These are phyloP conservation scores for Xerocomellus dryophilus DNA, from an alignment of 768 basidiomycete species.

Conservation along the genomic window DNA sequence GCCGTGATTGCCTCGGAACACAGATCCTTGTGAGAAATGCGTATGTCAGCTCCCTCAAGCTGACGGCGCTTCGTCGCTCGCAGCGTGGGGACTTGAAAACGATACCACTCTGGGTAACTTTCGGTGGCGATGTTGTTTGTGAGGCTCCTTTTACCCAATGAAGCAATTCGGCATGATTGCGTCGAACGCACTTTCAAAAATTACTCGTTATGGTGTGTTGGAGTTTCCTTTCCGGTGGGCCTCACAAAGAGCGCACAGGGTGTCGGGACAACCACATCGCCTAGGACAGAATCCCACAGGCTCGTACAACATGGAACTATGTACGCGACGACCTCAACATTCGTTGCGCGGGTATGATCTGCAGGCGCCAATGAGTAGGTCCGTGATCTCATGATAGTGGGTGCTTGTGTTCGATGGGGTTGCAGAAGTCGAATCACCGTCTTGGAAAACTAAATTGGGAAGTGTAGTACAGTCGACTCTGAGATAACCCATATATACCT, in stretches of 20 bases:
- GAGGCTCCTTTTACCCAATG: constrained; percentile 8
- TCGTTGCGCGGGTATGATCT: neutral
- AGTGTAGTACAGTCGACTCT: no score
- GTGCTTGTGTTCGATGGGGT: neutral
- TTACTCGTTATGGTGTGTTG: constrained; percentile 22
- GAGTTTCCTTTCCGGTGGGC: constrained; percentile 1
- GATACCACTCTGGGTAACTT: constrained; percentile 26
- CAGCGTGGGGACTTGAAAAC: constrained; percentile 2
- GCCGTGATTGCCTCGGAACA: constrained; percentile 26
- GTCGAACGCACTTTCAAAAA: constrained; percentile 7
- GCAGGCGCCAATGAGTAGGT: neutral
- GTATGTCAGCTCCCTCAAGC: constrained; percentile 29
- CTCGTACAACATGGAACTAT: neutral
- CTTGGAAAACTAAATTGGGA: neutral
- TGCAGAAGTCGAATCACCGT: neutral
- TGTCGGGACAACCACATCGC: neutral
- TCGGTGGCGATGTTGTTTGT: constrained; percentile 19
- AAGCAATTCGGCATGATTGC: constrained; percentile 24
- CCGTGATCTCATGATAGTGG: neutral
- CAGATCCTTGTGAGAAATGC: constrained; percentile 28
- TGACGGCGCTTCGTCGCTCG: neutral
- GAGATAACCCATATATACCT: no score
- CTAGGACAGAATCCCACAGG: neutral
- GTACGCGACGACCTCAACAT: neutral
- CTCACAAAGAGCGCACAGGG: neutral